phyloP scores from a whole-genome alignment of 495 filamentous ascomycete genomes.

The Lophiostoma macrostomum region DNA sequence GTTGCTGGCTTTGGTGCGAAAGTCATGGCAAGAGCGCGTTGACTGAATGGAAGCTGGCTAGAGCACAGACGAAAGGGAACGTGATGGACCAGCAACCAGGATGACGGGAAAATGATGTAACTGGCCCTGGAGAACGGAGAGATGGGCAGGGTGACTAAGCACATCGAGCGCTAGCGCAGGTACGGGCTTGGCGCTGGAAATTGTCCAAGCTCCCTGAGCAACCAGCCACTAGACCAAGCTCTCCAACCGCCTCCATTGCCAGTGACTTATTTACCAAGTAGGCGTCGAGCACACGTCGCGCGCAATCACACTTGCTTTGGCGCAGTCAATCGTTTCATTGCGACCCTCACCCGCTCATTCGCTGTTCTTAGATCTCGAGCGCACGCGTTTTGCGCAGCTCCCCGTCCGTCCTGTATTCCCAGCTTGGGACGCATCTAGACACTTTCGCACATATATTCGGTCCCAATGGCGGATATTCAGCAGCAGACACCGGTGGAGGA shows the following conservation, averaged over 20 bases:
- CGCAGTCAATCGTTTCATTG: too few species aligned
- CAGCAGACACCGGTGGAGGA: constrained; percentile 43
- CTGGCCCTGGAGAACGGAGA: too few species aligned
- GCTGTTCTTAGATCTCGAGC: too few species aligned
- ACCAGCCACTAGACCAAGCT: neutral
- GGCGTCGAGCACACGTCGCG: too few species aligned
- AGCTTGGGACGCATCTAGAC: neutral
- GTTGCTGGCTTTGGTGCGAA: too few species aligned
- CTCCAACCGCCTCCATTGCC: neutral
- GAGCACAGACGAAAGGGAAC: too few species aligned
- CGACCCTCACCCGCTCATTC: too few species aligned
- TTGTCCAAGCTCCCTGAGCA: neutral
- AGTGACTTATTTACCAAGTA: neutral
- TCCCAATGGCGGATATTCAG: constrained; percentile 28
- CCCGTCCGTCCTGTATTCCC: neutral
- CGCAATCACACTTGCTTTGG: too few species aligned
- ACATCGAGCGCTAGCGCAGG: constrained; percentile 21
- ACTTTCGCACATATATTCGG: neutral
- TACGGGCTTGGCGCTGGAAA: constrained; percentile 8
- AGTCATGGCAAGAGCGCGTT: too few species aligned
- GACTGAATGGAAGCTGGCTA: too few species aligned
- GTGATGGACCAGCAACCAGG: neutral
- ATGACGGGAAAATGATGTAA: too few species aligned
- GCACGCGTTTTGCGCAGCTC: neutral
- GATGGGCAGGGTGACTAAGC: too few species aligned